Base-by-base conservation (phyloP, 1,284 basidiomycete genomes). In the Ceratobasidium sp. region DNA sequence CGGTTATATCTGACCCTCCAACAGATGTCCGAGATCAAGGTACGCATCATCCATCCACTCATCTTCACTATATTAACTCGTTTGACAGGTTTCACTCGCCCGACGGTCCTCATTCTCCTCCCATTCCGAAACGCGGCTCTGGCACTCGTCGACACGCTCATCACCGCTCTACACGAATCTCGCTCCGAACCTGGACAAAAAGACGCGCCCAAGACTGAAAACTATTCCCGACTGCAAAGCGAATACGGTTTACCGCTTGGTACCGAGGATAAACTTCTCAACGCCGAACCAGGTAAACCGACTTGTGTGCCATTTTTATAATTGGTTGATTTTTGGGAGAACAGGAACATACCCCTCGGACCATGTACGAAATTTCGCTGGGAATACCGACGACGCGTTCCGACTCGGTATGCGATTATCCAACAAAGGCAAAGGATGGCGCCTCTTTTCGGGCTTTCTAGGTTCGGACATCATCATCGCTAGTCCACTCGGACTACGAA, bases 341-440 rank as follows among this genome's bases (percentile, higher is more conserved):
- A 77, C 80, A 1, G 90, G 91, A n/a, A 90, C 90, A 40, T 97
- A 97, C 82, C 93, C 98, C 0, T 83, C 84, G 9, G 98, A 99
- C 82, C 98, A 99, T 82, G 89, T 97, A 17, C 95, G 95, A 81
- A 98, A 91, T 77, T 99, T 99, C 87, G 90, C 90, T 79, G 98
- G 98, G n/a, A 99, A 99, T 83, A 90, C 96, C 62, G 98, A 99
- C 82, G 98, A 99, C 84, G 95, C 91, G 81, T 99, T 99, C 85
- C 87, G 95, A 79, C 86, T 99, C 37, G 97, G 97, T 0, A 85
- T 99, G 81, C 98, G 99, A 85, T 84, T 99, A 80, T 99, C 96
- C 1, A 88, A 92, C 81, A 99, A 98, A 85, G 93, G 89, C 74
- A 87, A 96, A 64, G 71, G 71, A n/a, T 74, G 71, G 71, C 95